A percentile compares a stretch with the other conserved stretches of the same genome.
phyloP scores from a whole-genome alignment of 2,329 filamentous ascomycete species.

The Ceratocystis destructans region DNA sequence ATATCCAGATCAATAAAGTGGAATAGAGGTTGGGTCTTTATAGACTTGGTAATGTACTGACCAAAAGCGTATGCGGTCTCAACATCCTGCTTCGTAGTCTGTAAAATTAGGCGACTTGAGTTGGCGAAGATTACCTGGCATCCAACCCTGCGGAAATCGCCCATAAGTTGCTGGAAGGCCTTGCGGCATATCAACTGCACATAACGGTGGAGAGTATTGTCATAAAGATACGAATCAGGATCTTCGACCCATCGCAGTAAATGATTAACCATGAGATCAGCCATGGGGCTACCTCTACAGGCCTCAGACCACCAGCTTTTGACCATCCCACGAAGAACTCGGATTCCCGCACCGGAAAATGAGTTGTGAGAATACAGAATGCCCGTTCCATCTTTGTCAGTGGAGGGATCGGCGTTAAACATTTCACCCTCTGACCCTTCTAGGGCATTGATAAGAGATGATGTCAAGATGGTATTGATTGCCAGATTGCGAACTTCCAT shows the following conservation, averaged over 20 bases:
- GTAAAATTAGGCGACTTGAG: slow-evolving; percentile 73
- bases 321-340: slow-evolving; percentile 93
- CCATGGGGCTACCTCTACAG: slow-evolving; percentile 80
- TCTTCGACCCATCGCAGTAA: slow-evolving; percentile 95
- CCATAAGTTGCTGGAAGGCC: slow-evolving; percentile 92
- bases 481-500: slow-evolving; percentile 84
- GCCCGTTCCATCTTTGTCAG: slow-evolving; percentile 30
- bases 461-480: slow-evolving; percentile 95
- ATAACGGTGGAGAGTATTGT: slow-evolving; percentile 87
- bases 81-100: slow-evolving; percentile 93
- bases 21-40: slow-evolving; percentile 88
- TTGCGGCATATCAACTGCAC: slow-evolving; percentile 98
- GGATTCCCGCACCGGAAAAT: slow-evolving; percentile 81
- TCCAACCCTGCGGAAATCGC: slow-evolving; percentile 86
- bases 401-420: slow-evolving; percentile 60
- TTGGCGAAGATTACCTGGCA: slow-evolving; percentile 94
- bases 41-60: slow-evolving; percentile 94
- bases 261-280: slow-evolving; percentile 94
- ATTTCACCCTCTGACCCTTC: slow-evolving; percentile 79
- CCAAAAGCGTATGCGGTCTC: slow-evolving; percentile 94
- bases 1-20: slow-evolving; percentile 95
- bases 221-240: slow-evolving; percentile 86
- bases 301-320: slow-evolving; percentile 97
- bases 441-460: slow-evolving; percentile 89
- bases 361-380: slow-evolving; percentile 39